These are phyloP conservation scores for Melampsora americana DNA, from an alignment of 1,284 basidiomycete genomes.

Conservation along the genomic window DNA sequence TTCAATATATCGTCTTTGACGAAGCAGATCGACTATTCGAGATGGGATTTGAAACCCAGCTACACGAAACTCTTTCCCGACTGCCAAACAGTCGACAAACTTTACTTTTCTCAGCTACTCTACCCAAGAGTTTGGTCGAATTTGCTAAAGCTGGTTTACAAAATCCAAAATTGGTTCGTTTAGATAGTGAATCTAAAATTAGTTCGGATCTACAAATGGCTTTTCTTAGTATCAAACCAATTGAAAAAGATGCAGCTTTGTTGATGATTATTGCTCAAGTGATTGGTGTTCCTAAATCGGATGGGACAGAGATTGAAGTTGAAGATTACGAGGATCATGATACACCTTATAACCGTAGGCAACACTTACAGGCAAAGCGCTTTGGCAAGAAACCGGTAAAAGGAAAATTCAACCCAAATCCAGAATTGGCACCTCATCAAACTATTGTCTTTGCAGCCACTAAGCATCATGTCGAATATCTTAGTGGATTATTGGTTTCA, in stretches of 20 bases:
- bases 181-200: constrained; percentile 94
- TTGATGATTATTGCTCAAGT: constrained; percentile 79
- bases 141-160: constrained; percentile 94
- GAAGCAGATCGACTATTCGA: constrained; percentile 92
- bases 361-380: constrained; percentile 34
- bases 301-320: constrained; percentile 7
- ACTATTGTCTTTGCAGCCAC: constrained; percentile 94
- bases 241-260: constrained; percentile 90
- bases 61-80: constrained; percentile 84
- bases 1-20: constrained; percentile 92
- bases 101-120: constrained; percentile 88
- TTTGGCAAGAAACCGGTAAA: constrained; percentile 30
- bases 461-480: constrained; percentile 99
- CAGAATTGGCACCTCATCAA: constrained; percentile 71
- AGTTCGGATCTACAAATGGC: constrained; percentile 87
- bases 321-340: constrained; percentile 47
- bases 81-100: constrained; percentile 84
- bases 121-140: constrained; percentile 92
- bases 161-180: constrained; percentile 87
- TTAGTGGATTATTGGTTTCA: constrained; percentile 71
- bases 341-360: constrained; percentile 24
- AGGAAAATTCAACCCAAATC: constrained; percentile 51
- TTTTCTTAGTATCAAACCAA: constrained; percentile 87
- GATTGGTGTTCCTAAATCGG: constrained; percentile 69
- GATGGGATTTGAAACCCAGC: constrained; percentile 90